Evolutionary conservation across 768 basidiomycete species (phyloP), one percentile per base, ranked within the genome.

Genomic region (Termitomyces sp.): DNA sequence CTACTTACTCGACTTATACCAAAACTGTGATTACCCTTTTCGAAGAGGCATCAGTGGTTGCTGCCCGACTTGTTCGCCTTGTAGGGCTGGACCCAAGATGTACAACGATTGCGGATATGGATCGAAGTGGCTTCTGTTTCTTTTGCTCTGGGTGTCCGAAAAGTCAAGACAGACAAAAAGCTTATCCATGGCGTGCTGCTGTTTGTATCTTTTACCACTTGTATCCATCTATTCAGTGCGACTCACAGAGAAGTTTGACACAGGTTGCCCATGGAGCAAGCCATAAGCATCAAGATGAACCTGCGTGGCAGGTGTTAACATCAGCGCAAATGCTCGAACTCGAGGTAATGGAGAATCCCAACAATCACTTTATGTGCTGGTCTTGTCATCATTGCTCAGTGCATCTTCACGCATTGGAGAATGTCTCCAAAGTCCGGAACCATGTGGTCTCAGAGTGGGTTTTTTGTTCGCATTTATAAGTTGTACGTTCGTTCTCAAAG

Each of bases 141-240:
- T 51, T 61, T 53, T 64, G 62, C 28, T 51, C 55, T 7, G 36
- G 29, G 2, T 60, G 62, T 39, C 24, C 9, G 1, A 13, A 8
- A 37, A 20, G 15, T 18, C 20, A 15, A 9, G 5, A 20, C 4
- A 9, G 13, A 52, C 50, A 26, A 2, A 36, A 29, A 8, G 58
- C 42, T 1, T 56, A 56, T 49, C 49, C 46, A 7, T 62, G 63
- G 63, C 59, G 63, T 15, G 54, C 56, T 31, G 60, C 60, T n/a
- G 63, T 64, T 24, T 13, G 60, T 56, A 12, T 29, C 31, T 42
- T 49, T 33, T 28, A 7, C 18, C 22, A 13, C 22, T 10, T 46
- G 52, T 18, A 20, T 24, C 24, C 20, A n/a, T 57, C 6, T 20
- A 22, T 8, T 24, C 15, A 16, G 18, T 31, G 18, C 8, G 22